phyloP scores from a whole-genome alignment of 352 stramenopile species.

The Phytophthora crassamura region DNA sequence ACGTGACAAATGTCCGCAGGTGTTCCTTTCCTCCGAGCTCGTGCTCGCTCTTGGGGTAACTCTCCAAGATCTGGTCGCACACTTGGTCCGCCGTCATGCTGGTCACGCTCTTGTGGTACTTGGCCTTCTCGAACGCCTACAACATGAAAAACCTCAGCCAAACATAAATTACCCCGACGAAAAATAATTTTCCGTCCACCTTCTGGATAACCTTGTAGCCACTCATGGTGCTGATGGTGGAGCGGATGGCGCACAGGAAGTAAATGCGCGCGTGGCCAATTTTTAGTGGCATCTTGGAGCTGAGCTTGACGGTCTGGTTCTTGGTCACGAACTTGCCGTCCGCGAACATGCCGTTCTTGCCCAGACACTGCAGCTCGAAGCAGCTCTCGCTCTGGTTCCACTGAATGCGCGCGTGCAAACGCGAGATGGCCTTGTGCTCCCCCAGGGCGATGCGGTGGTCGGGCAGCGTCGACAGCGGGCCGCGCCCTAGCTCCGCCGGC shows the following conservation, averaged over 20 bases:
- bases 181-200: constrained; percentile 27
- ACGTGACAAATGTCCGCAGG: constrained; percentile 72
- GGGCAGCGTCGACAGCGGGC: constrained; percentile 42
- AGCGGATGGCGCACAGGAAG: constrained; percentile 77
- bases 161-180: neutral
- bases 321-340: constrained; percentile 74
- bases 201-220: constrained; percentile 84
- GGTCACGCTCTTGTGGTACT: constrained; percentile 59
- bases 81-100: constrained; percentile 69
- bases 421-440: constrained; percentile 85
- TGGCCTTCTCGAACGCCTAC: constrained; percentile 83
- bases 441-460: constrained; percentile 66
- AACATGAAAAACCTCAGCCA: neutral
- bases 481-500: constrained; percentile 75
- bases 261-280: constrained; percentile 81
- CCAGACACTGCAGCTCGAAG: constrained; percentile 81
- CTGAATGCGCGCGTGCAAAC: constrained; percentile 77
- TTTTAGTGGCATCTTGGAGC: constrained; percentile 79
- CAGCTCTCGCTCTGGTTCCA: constrained; percentile 79
- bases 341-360: constrained; percentile 85
- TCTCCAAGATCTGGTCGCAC: constrained; percentile 75
- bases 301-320: constrained; percentile 73
- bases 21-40: constrained; percentile 82
- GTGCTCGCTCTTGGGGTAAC: constrained; percentile 74
- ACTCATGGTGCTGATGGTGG: constrained; percentile 82